Conservation (phyloP, 106 monocot species). For the Apostasia ramifera region DNA sequence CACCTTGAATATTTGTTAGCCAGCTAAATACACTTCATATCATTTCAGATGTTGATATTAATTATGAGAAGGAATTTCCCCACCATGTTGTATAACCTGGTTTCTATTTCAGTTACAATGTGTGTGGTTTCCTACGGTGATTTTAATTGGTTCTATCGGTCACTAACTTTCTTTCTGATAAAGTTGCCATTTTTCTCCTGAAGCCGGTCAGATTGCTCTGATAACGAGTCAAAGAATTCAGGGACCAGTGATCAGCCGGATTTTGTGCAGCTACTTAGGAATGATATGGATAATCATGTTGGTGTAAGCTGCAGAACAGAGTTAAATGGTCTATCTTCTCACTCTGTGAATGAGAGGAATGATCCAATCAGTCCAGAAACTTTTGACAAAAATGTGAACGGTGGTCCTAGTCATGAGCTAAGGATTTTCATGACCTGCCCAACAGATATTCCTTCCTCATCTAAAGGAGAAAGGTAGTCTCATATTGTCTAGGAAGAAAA, state of each 20-base stretch:
- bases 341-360: not conserved
- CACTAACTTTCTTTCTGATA: no score
- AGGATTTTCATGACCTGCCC: constrained; percentile 11
- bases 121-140: no score
- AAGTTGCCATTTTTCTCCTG: constrained; percentile 6
- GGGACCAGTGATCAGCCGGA: constrained; percentile 18
- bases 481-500: no score
- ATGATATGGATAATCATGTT: constrained; percentile 9
- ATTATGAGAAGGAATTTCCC: no score
- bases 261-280: constrained; percentile 8
- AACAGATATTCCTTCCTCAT: constrained; percentile 14
- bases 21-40: no score
- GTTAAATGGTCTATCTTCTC: not conserved
- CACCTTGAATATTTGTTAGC: no score
- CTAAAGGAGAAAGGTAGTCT: constrained; percentile 38
- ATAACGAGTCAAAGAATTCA: constrained; percentile 8
- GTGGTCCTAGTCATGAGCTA: constrained; percentile 13
- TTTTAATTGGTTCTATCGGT: no score
- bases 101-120: no score
- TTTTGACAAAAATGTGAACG: constrained; percentile 12
- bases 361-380: constrained; percentile 2
- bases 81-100: no score
- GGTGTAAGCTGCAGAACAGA: constrained; percentile 11
- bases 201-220: constrained; percentile 18
- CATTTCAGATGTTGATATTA: no score